Base-by-base conservation (phyloP, 169 alveolate species). In the Plasmodium coatneyi region DNA sequence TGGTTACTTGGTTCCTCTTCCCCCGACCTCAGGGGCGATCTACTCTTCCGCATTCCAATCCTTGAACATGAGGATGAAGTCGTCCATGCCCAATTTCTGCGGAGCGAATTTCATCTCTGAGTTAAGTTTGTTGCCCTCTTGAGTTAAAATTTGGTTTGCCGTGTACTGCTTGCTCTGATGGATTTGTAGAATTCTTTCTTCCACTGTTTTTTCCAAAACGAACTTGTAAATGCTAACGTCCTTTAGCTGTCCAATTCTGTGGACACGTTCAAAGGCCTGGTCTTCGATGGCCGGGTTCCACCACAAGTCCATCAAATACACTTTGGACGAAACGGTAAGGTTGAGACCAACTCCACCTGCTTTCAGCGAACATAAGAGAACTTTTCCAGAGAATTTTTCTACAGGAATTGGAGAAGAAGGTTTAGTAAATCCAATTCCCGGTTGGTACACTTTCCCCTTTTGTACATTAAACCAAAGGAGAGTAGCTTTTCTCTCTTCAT, bases 231-330 rank as follows among this genome's bases (percentile, higher is more conserved):
- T 96, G 39, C 93, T 87, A 0, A 97, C 98, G 25, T 95, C 97
- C 32, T 97, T 92, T 76, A 94, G 96, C 86, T 99, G 98, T 1
- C 99, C 99, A 54, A 98, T 98, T 92, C 99, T 96, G 96, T 98
- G 99, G 7, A 98, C 98, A 71, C 99, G 96, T 84, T 98, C 98
- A 82, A 98, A 96, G 5, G 99, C 99, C 95, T 98, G 98, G 25
- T 96, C 95, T 93, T 98, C 99, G 12, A 97, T 97, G 52, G 98
- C 98, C 16, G 99, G 99, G 80, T 97, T 97, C 98, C 98, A 98
- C 99, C 99, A 98, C 60, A 97, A 97, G 80, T 98, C 99, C 78
- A 97, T 70, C 74, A 98, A 56, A 70, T 96, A 95, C 16, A 96
- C 97, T 87, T 97, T 95, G 43, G 97, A 94, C 32, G 98, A 98